phyloP scores from a whole-genome alignment of 2,329 filamentous ascomycete species.

The Fusarium miscanthi region DNA sequence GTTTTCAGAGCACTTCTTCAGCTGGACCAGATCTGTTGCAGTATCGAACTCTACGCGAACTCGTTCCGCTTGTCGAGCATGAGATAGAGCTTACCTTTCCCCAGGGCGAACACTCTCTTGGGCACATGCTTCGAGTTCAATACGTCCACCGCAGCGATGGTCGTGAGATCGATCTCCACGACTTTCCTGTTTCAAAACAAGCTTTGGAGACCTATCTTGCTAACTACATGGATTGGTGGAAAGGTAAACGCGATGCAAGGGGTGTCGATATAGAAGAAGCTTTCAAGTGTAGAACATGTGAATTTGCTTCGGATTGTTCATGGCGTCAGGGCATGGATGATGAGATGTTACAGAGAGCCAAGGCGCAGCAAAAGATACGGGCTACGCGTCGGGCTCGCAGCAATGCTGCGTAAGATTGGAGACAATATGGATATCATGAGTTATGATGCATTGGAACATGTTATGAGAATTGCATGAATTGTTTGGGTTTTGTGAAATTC shows the following conservation, averaged over 20 bases:
- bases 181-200: constrained; percentile 74
- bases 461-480: not conserved
- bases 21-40: constrained; percentile 53
- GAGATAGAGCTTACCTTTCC: constrained; percentile 66
- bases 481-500: not conserved
- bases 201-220: constrained; percentile 74
- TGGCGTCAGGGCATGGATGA: constrained; percentile 81
- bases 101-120: constrained; percentile 59
- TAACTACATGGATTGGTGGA: constrained; percentile 88
- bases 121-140: constrained; percentile 63
- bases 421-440: constrained; percentile 22
- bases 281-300: constrained; percentile 87
- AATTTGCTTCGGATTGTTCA: constrained; percentile 81
- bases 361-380: constrained; percentile 37
- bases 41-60: constrained; percentile 61
- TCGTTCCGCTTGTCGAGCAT: constrained; percentile 57
- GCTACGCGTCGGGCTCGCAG: constrained; percentile 25
- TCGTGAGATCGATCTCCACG: constrained; percentile 62
- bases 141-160: constrained; percentile 66
- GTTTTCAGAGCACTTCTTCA: constrained; percentile 34
- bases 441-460: constrained; percentile 26
- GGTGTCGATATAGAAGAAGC: constrained; percentile 87
- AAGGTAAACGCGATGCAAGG: constrained; percentile 74
- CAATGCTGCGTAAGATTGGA: constrained; percentile 12
- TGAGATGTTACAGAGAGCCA: constrained; percentile 54